Evolutionary conservation across 768 basidiomycete genomes (phyloP), one percentile per base, ranked within the genome.

Genomic region (Neoboletus brunneissimus): DNA sequence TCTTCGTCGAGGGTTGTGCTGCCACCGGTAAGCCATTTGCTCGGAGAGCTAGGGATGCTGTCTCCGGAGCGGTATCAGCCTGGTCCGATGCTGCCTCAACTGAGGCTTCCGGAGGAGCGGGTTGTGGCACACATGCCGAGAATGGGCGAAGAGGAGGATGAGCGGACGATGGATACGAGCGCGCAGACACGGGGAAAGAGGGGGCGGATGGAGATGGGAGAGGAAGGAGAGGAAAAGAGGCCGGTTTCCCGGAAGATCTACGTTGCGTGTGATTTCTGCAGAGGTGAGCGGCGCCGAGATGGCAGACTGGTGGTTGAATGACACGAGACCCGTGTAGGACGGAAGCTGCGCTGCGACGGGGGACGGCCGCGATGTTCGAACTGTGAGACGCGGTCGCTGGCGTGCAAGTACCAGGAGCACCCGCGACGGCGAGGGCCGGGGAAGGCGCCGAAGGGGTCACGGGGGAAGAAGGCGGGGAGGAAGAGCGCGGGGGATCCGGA

Each of bases 311-410:
- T 29, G 23, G 11, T 23, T 41, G 20, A 27, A 34, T 55, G 49
- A 56, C 52, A 31, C 22, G 15, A 45, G 41, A 20, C 6, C 20
- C 51, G 41, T 41, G 44, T 62, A 91, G 89, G 80, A 43, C 83
- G 89, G 53, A 91, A 91, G 70, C 80, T 91, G 54, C 79, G 82
- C 25, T 91, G 89, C 72, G 85, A 88, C 65, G 88, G 88, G 3
- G 76, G 71, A 2, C 78, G 75, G 59, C 89, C 89, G 31, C 69
- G 74, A 6, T 91, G 89, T 61, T 76, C 73, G 8, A 85, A 87
- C 65, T 91, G 89, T 71, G 68, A 62, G 20, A 77, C 77, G 32
- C 84, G 87, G 38, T 74, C 74, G 48, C 71, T 76, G 54, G 62
- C 69, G 31, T 89, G 88, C 65, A 70, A 67, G 54, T 89, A 88